Base-by-base conservation (phyloP, 2,329 filamentous ascomycete genomes). In the Trichoderma koningii region DNA sequence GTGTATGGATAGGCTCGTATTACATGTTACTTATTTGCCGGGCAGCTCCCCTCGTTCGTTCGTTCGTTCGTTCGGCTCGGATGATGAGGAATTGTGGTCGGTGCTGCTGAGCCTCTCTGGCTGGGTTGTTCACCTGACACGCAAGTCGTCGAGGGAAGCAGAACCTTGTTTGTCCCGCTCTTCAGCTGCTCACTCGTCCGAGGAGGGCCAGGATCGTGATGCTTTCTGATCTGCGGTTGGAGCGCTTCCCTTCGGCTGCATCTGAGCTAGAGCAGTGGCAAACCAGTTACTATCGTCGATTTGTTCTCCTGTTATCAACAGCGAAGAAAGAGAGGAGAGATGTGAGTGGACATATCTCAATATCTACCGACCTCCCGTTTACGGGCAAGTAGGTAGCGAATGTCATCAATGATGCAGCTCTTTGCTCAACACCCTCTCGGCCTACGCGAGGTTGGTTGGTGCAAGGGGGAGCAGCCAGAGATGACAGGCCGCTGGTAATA, bases 91-190 rank as follows among this genome's bases (percentile, higher is more conserved):
- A 28, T 60, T 59, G 21, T 23, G 21, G 21, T 1, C 21, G 41
- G n/a, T 60, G 28, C 44, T 60, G 48, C 44, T 60, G 48, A 51
- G 45, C 45, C 56, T 60, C 56, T 41, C 19, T 14, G 9, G 47
- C 7, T 38, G 34, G 34, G 41, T 2, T 45, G 57, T 30, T 62
- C 59, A 62, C 48, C 59, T 62, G 59, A 62, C 47, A n/a, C 44
- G 47, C 23, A 21, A 21, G 1, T 17, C 30, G 17, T 17, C 28
- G 5, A 51, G 56, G 47, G 57, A 28, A 30, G 26, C 26, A 52
- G 44, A 61, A 52, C 59, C 59, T 62, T 51, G 34, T 50, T 50
- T 51, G 3, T 51, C n/a, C 17, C 42, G 47, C 30, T 34, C 56
- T 60, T 60, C 45, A 60, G 56, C 56, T 60, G 34, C 45, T 41